phyloP scores from a whole-genome alignment of 1,284 basidiomycete genomes.

The Coniophora puteana region DNA sequence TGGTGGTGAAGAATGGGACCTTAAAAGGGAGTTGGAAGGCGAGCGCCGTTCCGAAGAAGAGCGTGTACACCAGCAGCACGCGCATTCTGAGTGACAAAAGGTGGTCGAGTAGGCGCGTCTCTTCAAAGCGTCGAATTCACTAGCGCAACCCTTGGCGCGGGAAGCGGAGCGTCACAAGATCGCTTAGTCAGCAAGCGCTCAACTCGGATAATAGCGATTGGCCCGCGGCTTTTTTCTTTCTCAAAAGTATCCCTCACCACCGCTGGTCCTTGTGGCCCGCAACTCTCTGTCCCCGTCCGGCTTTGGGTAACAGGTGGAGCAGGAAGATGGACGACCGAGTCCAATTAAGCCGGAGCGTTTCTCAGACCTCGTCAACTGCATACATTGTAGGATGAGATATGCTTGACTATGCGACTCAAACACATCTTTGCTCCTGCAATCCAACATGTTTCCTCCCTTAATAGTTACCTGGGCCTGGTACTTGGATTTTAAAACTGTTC shows the following conservation, averaged over 20 bases:
- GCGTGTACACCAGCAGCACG: slow-evolving; percentile 17
- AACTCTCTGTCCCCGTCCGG: slow-evolving; percentile 40
- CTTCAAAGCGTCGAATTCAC: too few relatives aligned
- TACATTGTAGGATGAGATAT: slow-evolving; percentile 46
- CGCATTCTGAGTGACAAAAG: slow-evolving; percentile 5
- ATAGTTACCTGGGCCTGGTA: too few relatives aligned
- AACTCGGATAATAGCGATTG: too few relatives aligned
- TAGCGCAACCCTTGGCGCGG: too few relatives aligned
- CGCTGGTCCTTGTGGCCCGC: slow-evolving; percentile 32
- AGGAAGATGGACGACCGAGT: slow-evolving; percentile 45
- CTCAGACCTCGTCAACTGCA: slow-evolving; percentile 38
- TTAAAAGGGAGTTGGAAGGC: slow-evolving; percentile 58
- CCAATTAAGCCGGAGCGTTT: slow-evolving; percentile 81
- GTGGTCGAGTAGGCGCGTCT: too few relatives aligned
- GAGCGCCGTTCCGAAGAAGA: slow-evolving; percentile 33
- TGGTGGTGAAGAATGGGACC: slow-evolving; percentile 41
- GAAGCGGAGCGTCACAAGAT: too few relatives aligned
- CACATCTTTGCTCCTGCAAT: too few relatives aligned
- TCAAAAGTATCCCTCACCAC: slow-evolving; percentile 33
- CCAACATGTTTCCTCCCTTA: too few relatives aligned
- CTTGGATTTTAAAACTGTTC: too few relatives aligned
- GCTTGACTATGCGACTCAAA: slow-evolving; percentile 76
- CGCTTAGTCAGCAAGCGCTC: not conserved
- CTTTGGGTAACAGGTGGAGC: slow-evolving; percentile 48
- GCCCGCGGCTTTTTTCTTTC: not conserved